Conservation (phyloP, 768 basidiomycete species). For the Cystobasidium onofrii region DNA sequence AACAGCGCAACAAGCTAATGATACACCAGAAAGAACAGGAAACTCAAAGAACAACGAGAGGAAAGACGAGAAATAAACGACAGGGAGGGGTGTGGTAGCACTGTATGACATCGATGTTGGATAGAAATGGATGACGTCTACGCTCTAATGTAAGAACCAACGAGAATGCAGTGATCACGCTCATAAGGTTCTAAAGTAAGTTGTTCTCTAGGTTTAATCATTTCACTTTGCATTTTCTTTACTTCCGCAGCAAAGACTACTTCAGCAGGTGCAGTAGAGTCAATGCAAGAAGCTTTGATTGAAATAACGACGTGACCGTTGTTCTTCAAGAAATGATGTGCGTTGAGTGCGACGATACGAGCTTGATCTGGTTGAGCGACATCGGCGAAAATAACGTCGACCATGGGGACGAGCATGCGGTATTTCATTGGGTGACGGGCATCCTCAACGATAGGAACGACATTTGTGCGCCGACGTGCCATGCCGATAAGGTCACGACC, state of each 20-base stretch:
- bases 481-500: conserved; percentile 97
- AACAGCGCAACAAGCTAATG: not conserved
- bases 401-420: conserved; percentile 88
- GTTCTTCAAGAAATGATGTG: conserved; percentile 90
- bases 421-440: conserved; percentile 93
- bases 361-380: conserved; percentile 98
- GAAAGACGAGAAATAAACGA: not conserved
- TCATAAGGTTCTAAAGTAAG: conserved; percentile 71
- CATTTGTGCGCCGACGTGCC: conserved; percentile 98
- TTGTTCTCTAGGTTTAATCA: conserved; percentile 91
- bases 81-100: not conserved
- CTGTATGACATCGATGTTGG: not conserved
- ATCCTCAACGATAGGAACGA: conserved; percentile 97
- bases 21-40: not conserved
- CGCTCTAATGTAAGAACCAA: conserved; percentile 42
- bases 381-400: conserved; percentile 97
- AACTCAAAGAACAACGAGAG: not conserved
- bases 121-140: not conserved
- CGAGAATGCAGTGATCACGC: conserved; percentile 45
- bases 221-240: conserved; percentile 62
- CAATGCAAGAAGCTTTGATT: conserved; percentile 98
- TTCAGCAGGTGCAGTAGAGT: conserved; percentile 85
- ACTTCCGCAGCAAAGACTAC: conserved; percentile 84
- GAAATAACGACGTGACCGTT: conserved; percentile 87
- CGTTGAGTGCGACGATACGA: conserved; percentile 86